Evolutionary conservation across 2,329 filamentous ascomycete species (phyloP).

Genomic region (Ophiostoma himal-ulmi): DNA sequence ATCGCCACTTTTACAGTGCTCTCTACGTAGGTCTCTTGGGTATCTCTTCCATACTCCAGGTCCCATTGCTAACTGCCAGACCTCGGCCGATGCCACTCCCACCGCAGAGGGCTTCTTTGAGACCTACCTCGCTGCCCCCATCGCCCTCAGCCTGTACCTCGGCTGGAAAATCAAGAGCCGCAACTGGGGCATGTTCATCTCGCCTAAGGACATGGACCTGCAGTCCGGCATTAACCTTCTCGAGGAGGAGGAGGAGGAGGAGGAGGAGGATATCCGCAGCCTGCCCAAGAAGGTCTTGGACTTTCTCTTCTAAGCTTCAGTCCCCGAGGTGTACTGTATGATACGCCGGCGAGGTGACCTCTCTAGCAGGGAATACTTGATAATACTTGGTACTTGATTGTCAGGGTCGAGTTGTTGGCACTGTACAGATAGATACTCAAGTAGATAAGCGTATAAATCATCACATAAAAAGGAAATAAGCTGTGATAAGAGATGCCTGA

Average conservation of each 20-base stretch:
- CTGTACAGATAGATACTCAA: not conserved
- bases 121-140: slow-evolving; percentile 50
- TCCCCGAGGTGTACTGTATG: not conserved
- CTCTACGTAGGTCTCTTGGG: not conserved
- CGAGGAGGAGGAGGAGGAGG: slow-evolving; percentile 50
- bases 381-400: not conserved
- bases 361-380: not conserved
- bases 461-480: not conserved
- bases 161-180: slow-evolving; percentile 58
- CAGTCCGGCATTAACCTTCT: slow-evolving; percentile 43
- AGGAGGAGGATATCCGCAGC: slow-evolving; percentile 33
- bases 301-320: not conserved
- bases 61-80: slow-evolving; percentile 22
- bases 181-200: slow-evolving; percentile 52
- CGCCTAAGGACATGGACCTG: slow-evolving; percentile 55
- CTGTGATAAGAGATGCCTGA: not conserved
- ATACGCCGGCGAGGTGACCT: not conserved
- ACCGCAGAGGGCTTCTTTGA: slow-evolving; percentile 52
- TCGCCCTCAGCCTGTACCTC: slow-evolving; percentile 54
- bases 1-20: slow-evolving; percentile 8
- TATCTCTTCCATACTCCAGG: not conserved
- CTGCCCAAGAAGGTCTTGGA: not conserved
- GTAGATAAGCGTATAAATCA: no score
- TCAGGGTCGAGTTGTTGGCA: not conserved
- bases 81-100: slow-evolving; percentile 32